Conservation (phyloP, 495 filamentous ascomycete species). For the Aspergillus leporis region DNA sequence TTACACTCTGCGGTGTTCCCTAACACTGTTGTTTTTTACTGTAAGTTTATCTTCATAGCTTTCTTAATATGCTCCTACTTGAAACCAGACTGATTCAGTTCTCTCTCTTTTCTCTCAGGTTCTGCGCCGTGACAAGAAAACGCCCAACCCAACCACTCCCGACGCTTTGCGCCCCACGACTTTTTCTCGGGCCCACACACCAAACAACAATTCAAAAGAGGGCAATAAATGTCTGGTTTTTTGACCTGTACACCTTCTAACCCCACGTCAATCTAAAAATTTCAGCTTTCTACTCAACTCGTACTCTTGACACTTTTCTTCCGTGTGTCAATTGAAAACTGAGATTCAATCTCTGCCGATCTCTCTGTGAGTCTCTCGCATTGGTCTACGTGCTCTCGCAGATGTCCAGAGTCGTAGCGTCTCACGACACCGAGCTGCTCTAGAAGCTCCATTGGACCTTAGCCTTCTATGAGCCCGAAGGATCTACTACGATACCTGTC, state of each 20-base stretch:
- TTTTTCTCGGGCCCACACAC: conserved; percentile 22
- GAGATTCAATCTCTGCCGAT: conserved; percentile 4
- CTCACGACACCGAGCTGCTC: conserved; percentile 38
- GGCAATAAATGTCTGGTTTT: conserved; percentile 8
- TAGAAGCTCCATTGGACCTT: conserved; percentile 35
- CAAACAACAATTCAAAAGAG: conserved; percentile 10
- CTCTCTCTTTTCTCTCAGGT: not conserved
- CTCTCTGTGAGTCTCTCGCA: conserved; percentile 6
- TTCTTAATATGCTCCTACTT: too few species aligned
- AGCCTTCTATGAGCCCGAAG: conserved; percentile 82
- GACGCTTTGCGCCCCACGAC: conserved; percentile 15
- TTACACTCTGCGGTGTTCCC: not conserved
- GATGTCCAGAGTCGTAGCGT: conserved; percentile 43
- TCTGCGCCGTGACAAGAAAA: not conserved
- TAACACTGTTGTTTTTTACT: too few species aligned
- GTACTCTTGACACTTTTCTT: not conserved
- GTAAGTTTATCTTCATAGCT: too few species aligned
- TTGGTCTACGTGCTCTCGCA: conserved; percentile 18
- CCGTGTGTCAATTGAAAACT: not conserved
- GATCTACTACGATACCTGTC: conserved; percentile 93
- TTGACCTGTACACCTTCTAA: not conserved
- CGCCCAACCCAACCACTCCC: not conserved
- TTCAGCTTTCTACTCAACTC: not conserved
- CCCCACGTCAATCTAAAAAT: conserved; percentile 12
- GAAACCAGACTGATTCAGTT: not conserved